These are phyloP conservation scores for Alternaria ventricosa DNA, from an alignment of 2,329 filamentous ascomycete species.

Conservation along the genomic window DNA sequence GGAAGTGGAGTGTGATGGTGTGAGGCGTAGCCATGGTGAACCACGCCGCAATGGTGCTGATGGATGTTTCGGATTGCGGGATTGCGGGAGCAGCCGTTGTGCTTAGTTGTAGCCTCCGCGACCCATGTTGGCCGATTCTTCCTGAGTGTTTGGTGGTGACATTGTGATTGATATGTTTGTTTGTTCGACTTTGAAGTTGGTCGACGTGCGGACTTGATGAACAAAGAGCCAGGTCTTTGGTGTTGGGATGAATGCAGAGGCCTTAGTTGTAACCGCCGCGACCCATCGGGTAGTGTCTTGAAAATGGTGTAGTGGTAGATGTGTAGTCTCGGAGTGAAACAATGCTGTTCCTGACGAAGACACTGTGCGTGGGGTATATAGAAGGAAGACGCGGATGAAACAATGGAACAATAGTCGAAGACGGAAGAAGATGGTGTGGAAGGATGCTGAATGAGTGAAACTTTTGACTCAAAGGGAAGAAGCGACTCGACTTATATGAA, in stretches of 20 bases:
- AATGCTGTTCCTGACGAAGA: slow-evolving; percentile 3
- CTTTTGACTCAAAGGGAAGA: slow-evolving; percentile 18
- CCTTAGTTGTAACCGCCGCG: slow-evolving; percentile 53
- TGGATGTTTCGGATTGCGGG: slow-evolving; percentile 15
- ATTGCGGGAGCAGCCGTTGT: slow-evolving; percentile 20
- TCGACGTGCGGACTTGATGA: slow-evolving; percentile 6
- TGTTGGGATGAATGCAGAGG: background rate
- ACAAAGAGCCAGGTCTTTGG: slow-evolving; percentile 6
- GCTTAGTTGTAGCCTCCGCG: slow-evolving; percentile 47
- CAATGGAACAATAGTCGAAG: slow-evolving; percentile 17
- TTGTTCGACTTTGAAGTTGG: slow-evolving; percentile 22
- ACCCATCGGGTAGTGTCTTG: slow-evolving; percentile 33
- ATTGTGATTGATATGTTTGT: background rate
- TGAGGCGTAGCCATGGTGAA: slow-evolving; percentile 5
- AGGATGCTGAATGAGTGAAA: slow-evolving; percentile 24
- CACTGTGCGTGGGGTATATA: background rate
- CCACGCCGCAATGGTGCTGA: background rate
- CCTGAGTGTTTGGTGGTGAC: slow-evolving; percentile 10
- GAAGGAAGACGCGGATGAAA: slow-evolving; percentile 5
- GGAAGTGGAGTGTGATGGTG: slow-evolving; percentile 11
- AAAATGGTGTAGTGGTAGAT: slow-evolving; percentile 3
- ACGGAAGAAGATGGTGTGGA: slow-evolving; percentile 10
- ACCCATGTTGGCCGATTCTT: slow-evolving; percentile 33
- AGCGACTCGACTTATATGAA: slow-evolving; percentile 22
- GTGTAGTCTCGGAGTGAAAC: slow-evolving; percentile 5